Base-by-base conservation (phyloP, 2,329 filamentous ascomycete genomes). In the Microsporum canis region DNA sequence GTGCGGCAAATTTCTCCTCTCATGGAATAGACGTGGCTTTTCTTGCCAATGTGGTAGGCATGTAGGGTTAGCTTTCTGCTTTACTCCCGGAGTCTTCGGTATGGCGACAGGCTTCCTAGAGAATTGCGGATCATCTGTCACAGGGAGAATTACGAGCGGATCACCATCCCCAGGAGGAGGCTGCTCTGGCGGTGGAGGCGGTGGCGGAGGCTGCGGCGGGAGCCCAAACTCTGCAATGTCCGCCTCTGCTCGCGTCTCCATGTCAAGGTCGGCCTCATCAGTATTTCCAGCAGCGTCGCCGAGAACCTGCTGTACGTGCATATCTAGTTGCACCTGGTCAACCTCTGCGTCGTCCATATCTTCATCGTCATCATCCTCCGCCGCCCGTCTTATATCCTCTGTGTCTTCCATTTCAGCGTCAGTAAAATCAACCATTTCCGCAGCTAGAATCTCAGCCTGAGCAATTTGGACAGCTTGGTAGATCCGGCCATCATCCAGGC, bases 21-120 rank as follows among this genome's bases (percentile, higher is more conserved):
- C 82, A 17, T 61, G 60, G 34, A 62, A 64, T 43, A 55, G 31
- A 31, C 82, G 78, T 5, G 92, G 90, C 39, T 87, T 90, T 67
- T 90, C 87, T 39, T 94, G 80, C 92, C 92, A 97, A 74, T 96
- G 92, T 59, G 83, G 81, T 10, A 89, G 81, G 8, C 82, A 80
- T 56, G 75, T 75, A 2, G 74, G 73, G 33, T 74, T 70, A 14
- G 76, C 71, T 57, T 76, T 80, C 23, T 71, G 41, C 66, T 66
- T 66, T 12, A 68, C 70, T 29, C 83, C 83, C 0, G 91, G 91
- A 0, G 94, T 97, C 70, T 87, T 88, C 3, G 94, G 94, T 29
- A 97, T 87, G 8, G 87, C 83, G 36, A 88, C 67, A 60, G 69
- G 71, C 29, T 23, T 29, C 49, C 33, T 58, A 5, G 31, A 55